Evolutionary conservation across 805 yeast genomes (phyloP), one percentile per base, ranked within the genome.

Genomic region (Starmerella vitae): DNA sequence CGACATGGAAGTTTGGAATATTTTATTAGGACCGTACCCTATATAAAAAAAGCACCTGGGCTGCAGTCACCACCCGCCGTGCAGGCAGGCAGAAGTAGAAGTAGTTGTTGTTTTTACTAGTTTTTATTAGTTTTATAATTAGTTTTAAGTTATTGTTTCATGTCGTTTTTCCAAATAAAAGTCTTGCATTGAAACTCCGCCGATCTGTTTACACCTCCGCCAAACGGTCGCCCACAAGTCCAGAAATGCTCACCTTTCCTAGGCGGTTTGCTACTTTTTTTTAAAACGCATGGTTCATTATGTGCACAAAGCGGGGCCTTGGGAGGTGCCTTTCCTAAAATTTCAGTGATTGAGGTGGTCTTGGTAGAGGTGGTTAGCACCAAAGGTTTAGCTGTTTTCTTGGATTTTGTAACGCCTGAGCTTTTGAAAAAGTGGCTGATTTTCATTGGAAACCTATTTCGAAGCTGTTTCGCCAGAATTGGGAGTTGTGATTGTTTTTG

Each of bases 191-290:
- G 42, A 32, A 25, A 58, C 7, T 46, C 46, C 5, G 30, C 34
- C 7, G 26, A 26, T 4, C 18, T 37, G 39, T 28, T 44, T 32
- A 15, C 38, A 44, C 12, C 47, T 36, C 28, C 48, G 10, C 58
- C 59, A 14, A 45, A 45, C 1, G 59, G 55, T 22, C 59, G 46
- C 3, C 51, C 37, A 37, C 67, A 63, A 7, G 53, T 46, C 67
- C 67, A 63, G 39, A 63, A 63, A 9, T 49, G 49, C 10, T 64
- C 53, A 22, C 66, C 66, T 34, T 52, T 50, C 35, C 62, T 61
- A 10, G 54, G 48, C 2, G 51, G 47, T 34, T 59, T 61, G 21
- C 49, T 56, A 4, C 62, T 46, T 5, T 37, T 41, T 32, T 48
- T 43, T 20, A 54, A 43, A 10, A 46, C 46, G 38, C 65, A 60